phyloP scores from a whole-genome alignment of 768 basidiomycete species.

The Suillus lakei region DNA sequence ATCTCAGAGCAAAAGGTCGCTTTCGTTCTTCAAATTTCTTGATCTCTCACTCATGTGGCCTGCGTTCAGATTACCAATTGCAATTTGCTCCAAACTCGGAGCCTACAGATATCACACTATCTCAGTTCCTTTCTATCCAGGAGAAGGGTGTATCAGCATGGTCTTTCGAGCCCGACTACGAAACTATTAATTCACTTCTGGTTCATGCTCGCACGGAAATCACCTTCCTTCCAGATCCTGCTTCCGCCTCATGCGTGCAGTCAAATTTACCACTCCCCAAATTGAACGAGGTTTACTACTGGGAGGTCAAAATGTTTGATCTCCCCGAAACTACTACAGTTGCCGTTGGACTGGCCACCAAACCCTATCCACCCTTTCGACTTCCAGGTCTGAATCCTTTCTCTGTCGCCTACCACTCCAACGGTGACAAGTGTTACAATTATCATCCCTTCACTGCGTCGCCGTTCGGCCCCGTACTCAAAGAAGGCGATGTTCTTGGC shows the following conservation, averaged over 20 bases:
- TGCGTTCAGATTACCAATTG: constrained; percentile 70
- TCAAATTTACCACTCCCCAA: constrained; percentile 97
- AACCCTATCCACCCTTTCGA: constrained; percentile 95
- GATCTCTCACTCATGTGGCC: constrained; percentile 10
- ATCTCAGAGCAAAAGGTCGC: constrained; percentile 87
- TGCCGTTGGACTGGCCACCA: constrained; percentile 94
- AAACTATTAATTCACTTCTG: constrained; percentile 88
- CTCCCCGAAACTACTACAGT: constrained; percentile 86
- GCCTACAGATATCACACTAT: constrained; percentile 96
- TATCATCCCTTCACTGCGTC: constrained; percentile 92
- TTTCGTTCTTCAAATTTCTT: constrained; percentile 14
- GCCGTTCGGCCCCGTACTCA: constrained; percentile 81
- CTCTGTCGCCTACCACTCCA: constrained; percentile 95
- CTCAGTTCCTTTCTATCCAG: constrained; percentile 98
- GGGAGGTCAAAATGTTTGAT: constrained; percentile 99
- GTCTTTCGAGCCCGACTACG: constrained; percentile 99
- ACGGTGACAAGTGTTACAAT: constrained; percentile 96
- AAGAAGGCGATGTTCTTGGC: constrained; percentile 95
- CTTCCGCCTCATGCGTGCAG: constrained; percentile 92
- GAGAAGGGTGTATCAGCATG: constrained; percentile 99
- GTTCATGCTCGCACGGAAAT: constrained; percentile 97
- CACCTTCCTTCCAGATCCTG: constrained; percentile 96
- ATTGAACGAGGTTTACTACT: constrained; percentile 98
- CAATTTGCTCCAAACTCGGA: constrained; percentile 96
- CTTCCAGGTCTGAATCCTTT: constrained; percentile 85